These are phyloP conservation scores for Paraurostyla sp. DNA, from an alignment of 73 alveolate species.

Conservation along the genomic window DNA sequence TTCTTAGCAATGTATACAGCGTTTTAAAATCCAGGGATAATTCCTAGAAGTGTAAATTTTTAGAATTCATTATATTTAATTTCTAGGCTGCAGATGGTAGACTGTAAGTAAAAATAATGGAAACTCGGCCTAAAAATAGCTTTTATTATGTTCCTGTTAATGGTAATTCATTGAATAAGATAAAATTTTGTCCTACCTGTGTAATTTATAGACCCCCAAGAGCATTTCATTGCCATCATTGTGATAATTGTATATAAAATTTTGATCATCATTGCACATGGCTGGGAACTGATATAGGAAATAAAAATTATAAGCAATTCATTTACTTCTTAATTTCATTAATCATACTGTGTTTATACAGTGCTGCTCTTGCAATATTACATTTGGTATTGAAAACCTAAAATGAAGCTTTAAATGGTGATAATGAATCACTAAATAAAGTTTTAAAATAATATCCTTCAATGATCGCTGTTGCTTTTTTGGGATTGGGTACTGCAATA, in stretches of 20 bases:
- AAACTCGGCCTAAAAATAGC: background rate
- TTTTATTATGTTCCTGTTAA: background rate
- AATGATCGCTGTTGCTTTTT: background rate
- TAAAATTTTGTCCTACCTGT: background rate
- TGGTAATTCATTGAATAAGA: background rate
- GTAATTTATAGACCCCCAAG: background rate
- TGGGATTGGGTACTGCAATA: background rate
- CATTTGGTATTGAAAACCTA: background rate
- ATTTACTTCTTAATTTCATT: background rate
- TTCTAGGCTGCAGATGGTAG: too few species aligned
- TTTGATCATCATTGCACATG: constrained; percentile 3
- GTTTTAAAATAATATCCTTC: background rate
- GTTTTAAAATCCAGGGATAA: background rate
- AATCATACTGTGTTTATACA: background rate
- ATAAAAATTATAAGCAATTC: background rate
- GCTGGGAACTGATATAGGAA: background rate
- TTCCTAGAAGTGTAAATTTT: background rate
- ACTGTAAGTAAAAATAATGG: background rate
- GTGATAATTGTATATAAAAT: background rate
- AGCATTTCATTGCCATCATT: background rate
- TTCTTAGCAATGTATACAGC: background rate
- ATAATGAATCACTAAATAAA: background rate
- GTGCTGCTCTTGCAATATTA: background rate
- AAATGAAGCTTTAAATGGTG: background rate
- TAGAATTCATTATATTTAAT: too few species aligned